Evolutionary conservation across 148 eudicot genomes (phyloP), one percentile per base, ranked within the genome.

Genomic region (Chenopodium album): DNA sequence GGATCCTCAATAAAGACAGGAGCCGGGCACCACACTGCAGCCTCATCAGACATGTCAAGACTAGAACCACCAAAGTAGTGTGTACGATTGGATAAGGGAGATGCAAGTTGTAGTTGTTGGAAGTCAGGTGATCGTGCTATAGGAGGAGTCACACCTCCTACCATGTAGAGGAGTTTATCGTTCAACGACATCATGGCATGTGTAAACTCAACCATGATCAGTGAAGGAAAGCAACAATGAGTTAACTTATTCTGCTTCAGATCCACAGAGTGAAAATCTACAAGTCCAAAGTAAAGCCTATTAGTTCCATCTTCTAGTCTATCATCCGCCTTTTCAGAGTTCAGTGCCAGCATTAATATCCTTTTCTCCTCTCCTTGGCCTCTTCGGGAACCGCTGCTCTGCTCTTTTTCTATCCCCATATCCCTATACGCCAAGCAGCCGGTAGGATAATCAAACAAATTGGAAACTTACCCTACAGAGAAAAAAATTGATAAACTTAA

Each of bases 201-300:
- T 37, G 44, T 37, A 37, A 37, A 37, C 44, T 37, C 44, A 5
- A 37, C 44, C 44, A 37, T 37, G 44, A 37, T 37, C 7, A 37
- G 2, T 46, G 76, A 47, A 44, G 76, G 76, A 6, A 22, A 22
- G 34, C 10, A 11, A 47, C 28, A 14, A 50, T 2, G 56, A 48
- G 12, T 11, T n/a, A 47, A 28, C 50, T 47, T 23, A 47, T 50
- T 28, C 0, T 47, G 60, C 7, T 74, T 74, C 7, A 74, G 23
- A 74, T 74, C 76, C 29, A 48, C 76, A 52, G 23, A 72, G 54
- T 72, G 75, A 41, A 34, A 72, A 20, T 72, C 52, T 34, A 20
- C 4, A 72, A 34, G 50, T 64, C 26, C 26, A n/a, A 19, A 0
- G 26, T 6, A n/a, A 64, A 7, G 67, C 19, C 60, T 54, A 13